These are phyloP conservation scores for Aspergillus niger DNA, from an alignment of 2,329 filamentous ascomycete species.

Conservation along the genomic window DNA sequence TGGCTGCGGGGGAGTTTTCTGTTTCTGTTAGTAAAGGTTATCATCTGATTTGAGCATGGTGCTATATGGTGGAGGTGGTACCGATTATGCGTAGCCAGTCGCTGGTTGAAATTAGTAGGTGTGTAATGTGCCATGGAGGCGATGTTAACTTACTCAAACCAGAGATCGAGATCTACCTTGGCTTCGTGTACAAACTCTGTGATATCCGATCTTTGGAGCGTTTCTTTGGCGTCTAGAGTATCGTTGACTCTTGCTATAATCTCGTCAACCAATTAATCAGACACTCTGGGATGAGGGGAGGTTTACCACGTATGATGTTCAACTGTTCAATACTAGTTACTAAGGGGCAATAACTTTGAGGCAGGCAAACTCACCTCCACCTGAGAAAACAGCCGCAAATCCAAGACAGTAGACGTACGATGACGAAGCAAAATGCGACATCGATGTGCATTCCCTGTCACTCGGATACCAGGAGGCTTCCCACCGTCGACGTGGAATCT, in stretches of 20 bases:
- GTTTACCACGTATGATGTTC: conserved; percentile 44
- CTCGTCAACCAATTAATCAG: not conserved
- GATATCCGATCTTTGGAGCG: conserved; percentile 39
- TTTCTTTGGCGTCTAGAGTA: conserved; percentile 29
- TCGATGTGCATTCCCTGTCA: conserved; percentile 43
- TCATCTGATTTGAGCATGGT: not conserved
- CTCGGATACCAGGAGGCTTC: conserved; percentile 45
- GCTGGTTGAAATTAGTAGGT: conserved; percentile 21
- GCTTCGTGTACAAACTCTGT: conserved; percentile 47
- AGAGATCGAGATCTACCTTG: conserved; percentile 52
- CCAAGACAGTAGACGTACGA: conserved; percentile 48
- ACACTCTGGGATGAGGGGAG: not conserved
- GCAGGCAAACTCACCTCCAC: conserved; percentile 41
- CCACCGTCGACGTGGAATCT: conserved; percentile 50
- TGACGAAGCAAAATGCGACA: conserved; percentile 50
- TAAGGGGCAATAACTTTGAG: not conserved
- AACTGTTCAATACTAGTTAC: conserved; percentile 31
- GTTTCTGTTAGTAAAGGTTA: not conserved
- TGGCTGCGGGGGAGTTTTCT: conserved; percentile 31
- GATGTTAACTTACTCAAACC: conserved; percentile 44
- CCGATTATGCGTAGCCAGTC: conserved; percentile 43
- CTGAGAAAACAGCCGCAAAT: conserved; percentile 56
- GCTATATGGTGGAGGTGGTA: conserved; percentile 13
- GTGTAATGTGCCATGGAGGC: no score
- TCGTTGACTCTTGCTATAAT: conserved; percentile 41